A percentile compares a stretch with the other conserved stretches of the same genome.
Evolutionary conservation across 176 grass and related monocot species (phyloP).

Genomic region (Cymbopogon citratus): DNA sequence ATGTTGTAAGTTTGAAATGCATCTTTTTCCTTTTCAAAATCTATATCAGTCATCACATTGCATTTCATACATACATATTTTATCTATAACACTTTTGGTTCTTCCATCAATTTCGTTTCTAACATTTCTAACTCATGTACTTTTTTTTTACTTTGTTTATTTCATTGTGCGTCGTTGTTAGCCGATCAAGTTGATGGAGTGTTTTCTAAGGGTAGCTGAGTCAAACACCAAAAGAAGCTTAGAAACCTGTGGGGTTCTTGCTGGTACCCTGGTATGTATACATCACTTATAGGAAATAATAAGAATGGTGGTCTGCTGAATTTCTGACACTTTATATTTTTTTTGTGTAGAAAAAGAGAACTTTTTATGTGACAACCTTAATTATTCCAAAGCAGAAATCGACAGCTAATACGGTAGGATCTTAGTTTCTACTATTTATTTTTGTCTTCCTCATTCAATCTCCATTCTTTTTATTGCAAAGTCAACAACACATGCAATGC

Average conservation of each 20-base stretch:
- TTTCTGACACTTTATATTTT: slow-evolving; percentile 38
- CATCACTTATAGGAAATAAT: slow-evolving; percentile 14
- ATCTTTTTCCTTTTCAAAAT: slow-evolving; percentile 20
- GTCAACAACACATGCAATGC: neutral
- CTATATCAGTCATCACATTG: neutral
- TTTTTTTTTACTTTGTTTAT: neutral
- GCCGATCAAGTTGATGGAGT: slow-evolving; percentile 96
- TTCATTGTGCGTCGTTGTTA: slow-evolving; percentile 37
- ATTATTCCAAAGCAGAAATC: slow-evolving; percentile 99
- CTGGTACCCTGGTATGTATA: slow-evolving; percentile 81
- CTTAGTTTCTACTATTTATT: slow-evolving; percentile 16
- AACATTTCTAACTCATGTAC: slow-evolving; percentile 27
- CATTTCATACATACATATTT: slow-evolving; percentile 18
- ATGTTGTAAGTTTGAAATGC: slow-evolving; percentile 73
- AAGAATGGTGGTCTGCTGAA: slow-evolving; percentile 10
- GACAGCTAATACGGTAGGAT: slow-evolving; percentile 83
- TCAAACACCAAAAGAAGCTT: slow-evolving; percentile 85
- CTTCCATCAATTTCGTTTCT: slow-evolving; percentile 16
- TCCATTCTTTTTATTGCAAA: neutral
- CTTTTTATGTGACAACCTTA: slow-evolving; percentile 79
- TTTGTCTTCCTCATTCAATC: slow-evolving; percentile 1
- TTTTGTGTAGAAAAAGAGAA: slow-evolving; percentile 92
- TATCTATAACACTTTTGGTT: slow-evolving; percentile 22
- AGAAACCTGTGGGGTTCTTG: slow-evolving; percentile 99
- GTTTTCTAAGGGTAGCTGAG: slow-evolving; percentile 92